Percentiles rank a stretch among this genome's conserved stretches.
Conservation (phyloP, 2,329 filamentous ascomycete species). For the Sporothrix variecibatus region DNA sequence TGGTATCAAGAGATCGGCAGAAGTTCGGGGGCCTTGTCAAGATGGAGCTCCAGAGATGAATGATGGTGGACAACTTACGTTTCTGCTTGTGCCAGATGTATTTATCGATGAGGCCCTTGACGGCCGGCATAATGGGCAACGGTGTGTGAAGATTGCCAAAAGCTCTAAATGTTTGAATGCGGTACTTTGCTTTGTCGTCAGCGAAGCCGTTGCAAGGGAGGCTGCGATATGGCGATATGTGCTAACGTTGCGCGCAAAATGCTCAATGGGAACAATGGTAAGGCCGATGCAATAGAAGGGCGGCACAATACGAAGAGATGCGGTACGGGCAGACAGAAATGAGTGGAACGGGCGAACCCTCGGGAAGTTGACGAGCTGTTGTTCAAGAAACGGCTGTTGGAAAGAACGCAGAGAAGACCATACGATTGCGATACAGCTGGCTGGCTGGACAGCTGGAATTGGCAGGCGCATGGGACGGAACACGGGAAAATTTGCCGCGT, state of each 20-base stretch:
- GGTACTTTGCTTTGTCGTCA: not conserved
- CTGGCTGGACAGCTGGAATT: not conserved
- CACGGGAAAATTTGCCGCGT: slow-evolving; percentile 4
- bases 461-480: slow-evolving; percentile 8
- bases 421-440: not conserved
- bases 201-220: not conserved
- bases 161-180: not conserved
- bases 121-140: slow-evolving; percentile 31
- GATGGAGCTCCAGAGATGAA: not conserved
- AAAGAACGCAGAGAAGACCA: not conserved
- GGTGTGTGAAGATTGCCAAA: not conserved
- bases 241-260: not conserved
- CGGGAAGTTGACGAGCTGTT: slow-evolving; percentile 2
- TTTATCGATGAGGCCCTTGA: slow-evolving; percentile 33
- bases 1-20: not conserved
- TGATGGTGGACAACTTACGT: slow-evolving; percentile 23
- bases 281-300: not conserved
- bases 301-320: slow-evolving; percentile 10
- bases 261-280: slow-evolving; percentile 18
- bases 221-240: not conserved
- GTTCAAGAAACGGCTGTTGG: not conserved
- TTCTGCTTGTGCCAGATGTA: slow-evolving; percentile 31
- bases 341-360: not conserved
- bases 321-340: not conserved
- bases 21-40: not conserved